Base-by-base conservation (phyloP, 495 filamentous ascomycete genomes). In the Ascobolus immersus region DNA sequence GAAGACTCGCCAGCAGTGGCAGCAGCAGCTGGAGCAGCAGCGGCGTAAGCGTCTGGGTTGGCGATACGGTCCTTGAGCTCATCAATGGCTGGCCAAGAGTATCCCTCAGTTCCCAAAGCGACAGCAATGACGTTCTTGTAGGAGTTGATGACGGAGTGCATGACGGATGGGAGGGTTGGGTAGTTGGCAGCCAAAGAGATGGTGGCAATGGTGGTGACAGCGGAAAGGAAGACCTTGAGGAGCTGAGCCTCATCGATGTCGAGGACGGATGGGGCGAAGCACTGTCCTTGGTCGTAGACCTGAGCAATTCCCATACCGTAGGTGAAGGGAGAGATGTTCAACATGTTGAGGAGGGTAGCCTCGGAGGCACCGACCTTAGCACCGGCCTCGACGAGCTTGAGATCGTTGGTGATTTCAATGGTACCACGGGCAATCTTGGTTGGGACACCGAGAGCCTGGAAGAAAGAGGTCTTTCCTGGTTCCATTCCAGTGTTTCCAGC, bases 391-490 rank as follows among this genome's bases (percentile, higher is more conserved):
- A 93, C 74, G 50, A 99, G 73, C 76, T 92, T 94, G 52, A 99
- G 64, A 52, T 99, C 86, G 48, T 73, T 69, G 35, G 81, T 91
- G 57, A 99, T 99, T 82, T 99, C 86, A 56, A 99, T 94, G 64
- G 86, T 99, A 81, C 86, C 86, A 90, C 86, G 89, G 51, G 86
- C 86, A 61, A 99, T 99, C 77, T 99, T 99, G 65, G 86, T 99
- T 54, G 86, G 86, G 58, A 99, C 79, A 77, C 86, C 86, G 56
- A 99, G 89, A 53, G 86, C 86, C 69, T 99, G 86, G 80, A 99
- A 99, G 81, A 99, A 99, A 48, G 86, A 92, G 48, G 86, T 99
- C 74, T 99, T 99, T 61, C 86, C 86, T 54, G 86, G 86, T 59
- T 99, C 86, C 86, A 99, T 99, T 65, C 86, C 86, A 43, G 89